Evolutionary conservation across 768 basidiomycete genomes (phyloP), one percentile per base, ranked within the genome.

Genomic region (Xerocomellus dryophilus): DNA sequence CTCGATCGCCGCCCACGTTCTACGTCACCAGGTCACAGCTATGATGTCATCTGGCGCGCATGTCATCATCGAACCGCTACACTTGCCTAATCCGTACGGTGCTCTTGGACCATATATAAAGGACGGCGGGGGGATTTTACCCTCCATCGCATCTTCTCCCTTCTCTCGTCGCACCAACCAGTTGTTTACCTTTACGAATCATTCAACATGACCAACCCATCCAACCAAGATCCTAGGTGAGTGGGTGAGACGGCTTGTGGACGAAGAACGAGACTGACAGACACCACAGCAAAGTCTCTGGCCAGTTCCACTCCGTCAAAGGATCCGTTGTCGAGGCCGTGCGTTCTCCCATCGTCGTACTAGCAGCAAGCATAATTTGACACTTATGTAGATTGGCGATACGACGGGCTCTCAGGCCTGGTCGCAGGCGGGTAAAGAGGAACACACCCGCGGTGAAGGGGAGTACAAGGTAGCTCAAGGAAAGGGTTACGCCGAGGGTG

Each of bases 401-500:
- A 12, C 73, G 58, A 73, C 71, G 20, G 81, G 82, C 27, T 61
- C 70, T 8, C 55, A 69, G 56, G 52, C 71, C 2, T 82, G 78
- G 82, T 42, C 62, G 43, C 61, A 74, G 47, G 66, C 76, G 41
- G 81, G 81, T 14, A 75, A 75, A 45, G 64, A 83, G 43, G 81
- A 82, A 60, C 81, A 82, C 53, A 64, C 65, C 15, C 63, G 73
- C 60, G 81, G 80, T 52, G 76, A 81, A 67, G 66, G 66, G 47
- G 76, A 79, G 66, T 71, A 75, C 62, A 76, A 74, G 43, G 72
- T 74, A 17, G 78, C 79, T 4, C 76, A 77, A 54, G 73, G 74
- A 18, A 71, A 84, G 63, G 76, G 73, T n/a, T 84, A 76, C 56
- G 74, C 65, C 5, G 76, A 83, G 47, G 82, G 82, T 21, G 65